Percentiles rank a stretch among this genome's conserved stretches.
Evolutionary conservation across 495 filamentous ascomycete genomes (phyloP).

Genomic region (Daldinia grandis): DNA sequence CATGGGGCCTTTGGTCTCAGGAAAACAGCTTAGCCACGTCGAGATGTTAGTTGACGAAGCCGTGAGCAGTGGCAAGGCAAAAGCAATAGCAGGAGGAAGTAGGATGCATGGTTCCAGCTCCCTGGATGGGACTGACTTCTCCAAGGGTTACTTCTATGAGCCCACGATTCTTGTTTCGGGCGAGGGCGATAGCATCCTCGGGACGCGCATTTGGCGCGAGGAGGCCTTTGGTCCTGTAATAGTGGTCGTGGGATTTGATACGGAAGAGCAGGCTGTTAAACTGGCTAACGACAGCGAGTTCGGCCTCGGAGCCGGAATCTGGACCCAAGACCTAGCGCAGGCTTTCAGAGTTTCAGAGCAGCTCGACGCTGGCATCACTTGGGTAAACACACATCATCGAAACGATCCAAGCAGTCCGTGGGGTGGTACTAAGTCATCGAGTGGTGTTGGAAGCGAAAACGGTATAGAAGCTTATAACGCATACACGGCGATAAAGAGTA

Average conservation of each 20-base stretch:
- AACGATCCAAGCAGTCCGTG: slow-evolving; percentile 69
- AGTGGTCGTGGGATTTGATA: slow-evolving; percentile 56
- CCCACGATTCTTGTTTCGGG: slow-evolving; percentile 61
- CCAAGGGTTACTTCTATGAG: slow-evolving; percentile 65
- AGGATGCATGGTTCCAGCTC: slow-evolving; percentile 42
- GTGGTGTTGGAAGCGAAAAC: slow-evolving; percentile 67
- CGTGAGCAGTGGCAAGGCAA: slow-evolving; percentile 42
- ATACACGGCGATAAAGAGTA: slow-evolving; percentile 67
- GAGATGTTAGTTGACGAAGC: slow-evolving; percentile 50
- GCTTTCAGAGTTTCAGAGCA: slow-evolving; percentile 64
- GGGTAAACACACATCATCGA: slow-evolving; percentile 70
- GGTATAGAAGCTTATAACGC: slow-evolving; percentile 65
- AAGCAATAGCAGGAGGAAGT: slow-evolving; percentile 49
- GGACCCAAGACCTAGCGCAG: slow-evolving; percentile 65
- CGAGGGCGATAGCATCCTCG: slow-evolving; percentile 25
- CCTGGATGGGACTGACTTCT: slow-evolving; percentile 49
- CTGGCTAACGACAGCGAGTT: slow-evolving; percentile 61
- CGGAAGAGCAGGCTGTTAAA: slow-evolving; percentile 56
- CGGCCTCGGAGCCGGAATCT: slow-evolving; percentile 64
- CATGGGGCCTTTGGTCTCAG: slow-evolving; percentile 56
- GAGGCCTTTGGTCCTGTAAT: slow-evolving; percentile 64
- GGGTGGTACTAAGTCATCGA: slow-evolving; percentile 62
- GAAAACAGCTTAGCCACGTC: slow-evolving; percentile 49
- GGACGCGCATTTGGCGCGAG: slow-evolving; percentile 50
- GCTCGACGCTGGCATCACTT: slow-evolving; percentile 68